phyloP scores from a whole-genome alignment of 768 basidiomycete species.

The Arthromyces matolae region DNA sequence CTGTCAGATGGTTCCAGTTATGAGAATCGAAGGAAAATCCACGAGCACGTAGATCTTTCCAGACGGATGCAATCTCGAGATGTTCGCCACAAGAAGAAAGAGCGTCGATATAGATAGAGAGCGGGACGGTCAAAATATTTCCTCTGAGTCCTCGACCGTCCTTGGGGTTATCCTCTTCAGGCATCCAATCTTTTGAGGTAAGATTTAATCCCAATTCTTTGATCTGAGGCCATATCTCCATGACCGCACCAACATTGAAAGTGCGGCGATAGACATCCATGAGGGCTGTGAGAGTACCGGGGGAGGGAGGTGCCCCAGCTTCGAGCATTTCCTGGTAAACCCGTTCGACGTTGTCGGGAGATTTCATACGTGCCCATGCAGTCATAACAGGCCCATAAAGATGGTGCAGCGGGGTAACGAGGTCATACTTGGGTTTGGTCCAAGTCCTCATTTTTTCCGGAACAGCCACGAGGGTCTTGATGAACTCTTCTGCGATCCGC shows the following conservation, averaged over 20 bases:
- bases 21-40: slow-evolving; percentile 82
- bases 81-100: slow-evolving; percentile 65
- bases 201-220: slow-evolving; percentile 51
- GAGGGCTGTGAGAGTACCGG: slow-evolving; percentile 59
- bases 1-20: slow-evolving; percentile 87
- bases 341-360: slow-evolving; percentile 52
- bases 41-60: slow-evolving; percentile 56
- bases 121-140: slow-evolving; percentile 67
- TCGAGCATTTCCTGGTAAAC: slow-evolving; percentile 50
- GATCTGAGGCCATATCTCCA: slow-evolving; percentile 66
- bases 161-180: slow-evolving; percentile 19
- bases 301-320: slow-evolving; percentile 51
- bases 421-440: slow-evolving; percentile 36
- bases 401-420: slow-evolving; percentile 43
- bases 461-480: slow-evolving; percentile 43
- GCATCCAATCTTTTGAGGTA: slow-evolving; percentile 30
- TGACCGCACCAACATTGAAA: slow-evolving; percentile 50
- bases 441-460: slow-evolving; percentile 34
- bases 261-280: slow-evolving; percentile 70
- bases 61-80: slow-evolving; percentile 54
- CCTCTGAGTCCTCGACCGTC: slow-evolving; percentile 25
- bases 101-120: slow-evolving; percentile 80
- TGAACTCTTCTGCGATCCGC: slow-evolving; percentile 61
- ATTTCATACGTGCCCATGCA: slow-evolving; percentile 40
- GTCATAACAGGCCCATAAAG: slow-evolving; percentile 62